Evolutionary conservation across 1,284 basidiomycete species (phyloP), one percentile per base, ranked within the genome.

Genomic region (Fomitopsis palustris): DNA sequence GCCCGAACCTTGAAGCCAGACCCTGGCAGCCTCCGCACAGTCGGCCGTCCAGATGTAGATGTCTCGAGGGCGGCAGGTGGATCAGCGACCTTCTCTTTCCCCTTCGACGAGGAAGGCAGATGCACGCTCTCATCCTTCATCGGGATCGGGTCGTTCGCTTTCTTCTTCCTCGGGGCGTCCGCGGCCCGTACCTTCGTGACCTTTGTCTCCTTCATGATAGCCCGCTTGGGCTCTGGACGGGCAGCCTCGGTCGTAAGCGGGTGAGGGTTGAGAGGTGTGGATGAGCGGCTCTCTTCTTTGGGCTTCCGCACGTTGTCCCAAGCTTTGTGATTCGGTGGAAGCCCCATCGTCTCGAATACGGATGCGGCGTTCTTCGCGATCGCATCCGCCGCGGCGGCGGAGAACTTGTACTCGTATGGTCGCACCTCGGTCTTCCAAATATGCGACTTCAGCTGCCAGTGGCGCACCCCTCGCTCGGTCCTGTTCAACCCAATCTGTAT

Each of bases 361-460:
- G 72, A 58, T 43, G 82, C 76, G 2, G 81, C 86, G 31, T 76
- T 73, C 38, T 82, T 78, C 1, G 81, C 77, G 66, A 88, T 74
- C 16, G 61, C 64, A 3, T 69, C 72, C 1, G 81, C 77, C 49
- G 84, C 81, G 2, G 72, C 53, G 19, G 81, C 77, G 0, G 74
- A 72, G 23, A 86, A 75, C 29, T 73, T 74, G 78, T 80, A 87
- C 61, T 85, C 83, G 60, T 78, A 86, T 0, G 89, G 89, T 6
- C 86, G 83, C 21, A 89, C 84, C 64, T 90, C 84, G 29, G 75
- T 47, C 45, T 23, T 75, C 87, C 87, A 91, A 0, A 79, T 72
- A 35, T 71, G 65, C 19, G 77, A 72, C 61, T 83, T 85, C 60
- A 90, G 80, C 27, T 72, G 65, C 79, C 85, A 90, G 0, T 66